Conservation (phyloP, 2,329 filamentous ascomycete genomes). For the Didymella sp. region DNA sequence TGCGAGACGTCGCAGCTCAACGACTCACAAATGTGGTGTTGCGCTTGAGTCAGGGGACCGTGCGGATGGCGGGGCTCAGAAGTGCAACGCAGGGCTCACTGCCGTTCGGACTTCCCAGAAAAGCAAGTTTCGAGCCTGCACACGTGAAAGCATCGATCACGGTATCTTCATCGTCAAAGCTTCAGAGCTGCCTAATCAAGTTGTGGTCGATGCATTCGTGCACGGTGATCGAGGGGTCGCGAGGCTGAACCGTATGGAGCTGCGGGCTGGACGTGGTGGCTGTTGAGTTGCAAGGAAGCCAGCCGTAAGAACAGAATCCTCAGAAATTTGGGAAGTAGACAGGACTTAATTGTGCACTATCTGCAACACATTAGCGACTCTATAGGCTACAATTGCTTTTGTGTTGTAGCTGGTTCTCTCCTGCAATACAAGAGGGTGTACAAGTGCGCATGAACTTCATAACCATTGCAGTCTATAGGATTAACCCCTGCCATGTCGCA, state of each 20-base stretch:
- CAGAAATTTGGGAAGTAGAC: background rate
- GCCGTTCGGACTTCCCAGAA: constrained; percentile 32
- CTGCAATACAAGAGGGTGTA: background rate
- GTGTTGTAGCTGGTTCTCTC: background rate
- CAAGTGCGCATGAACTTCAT: background rate
- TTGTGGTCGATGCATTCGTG: constrained; percentile 31
- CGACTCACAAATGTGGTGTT: constrained; percentile 27
- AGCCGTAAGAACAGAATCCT: background rate
- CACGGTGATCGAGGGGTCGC: constrained; percentile 27
- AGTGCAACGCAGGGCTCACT: constrained; percentile 17
- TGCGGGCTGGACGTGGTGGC: constrained; percentile 3
- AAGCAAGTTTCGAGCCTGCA: constrained; percentile 26
- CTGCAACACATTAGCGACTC: background rate
- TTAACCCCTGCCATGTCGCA: background rate
- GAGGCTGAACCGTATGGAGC: constrained; percentile 15
- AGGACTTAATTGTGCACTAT: background rate
- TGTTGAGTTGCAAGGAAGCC: background rate
- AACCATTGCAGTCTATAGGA: constrained; percentile 12
- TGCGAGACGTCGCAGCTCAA: constrained; percentile 19
- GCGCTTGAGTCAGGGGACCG: constrained; percentile 37
- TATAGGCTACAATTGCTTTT: background rate
- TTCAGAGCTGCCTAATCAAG: constrained; percentile 46
- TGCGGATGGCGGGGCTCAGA: constrained; percentile 31
- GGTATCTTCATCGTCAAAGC: constrained; percentile 41
- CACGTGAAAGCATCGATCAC: constrained; percentile 38